Base-by-base conservation (phyloP, 345 rosid genomes). In the Eucalyptus curtisii region DNA sequence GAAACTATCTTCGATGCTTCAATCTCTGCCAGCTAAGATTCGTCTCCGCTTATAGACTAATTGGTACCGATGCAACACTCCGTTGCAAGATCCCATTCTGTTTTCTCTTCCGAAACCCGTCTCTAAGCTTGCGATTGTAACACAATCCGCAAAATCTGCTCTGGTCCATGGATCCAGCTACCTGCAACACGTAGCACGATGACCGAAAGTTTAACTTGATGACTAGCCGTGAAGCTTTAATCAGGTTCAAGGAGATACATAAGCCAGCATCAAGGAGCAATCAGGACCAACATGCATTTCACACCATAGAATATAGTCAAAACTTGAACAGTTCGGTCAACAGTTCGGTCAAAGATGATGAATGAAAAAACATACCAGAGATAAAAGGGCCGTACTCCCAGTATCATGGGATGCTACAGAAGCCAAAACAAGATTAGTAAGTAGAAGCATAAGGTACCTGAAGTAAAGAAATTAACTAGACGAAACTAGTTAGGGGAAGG, bases 21-120 rank as follows among this genome's bases (percentile, higher is more conserved):
- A 89, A 79, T 55, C 87, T 87, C 89, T 13, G 79, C 71, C 47
- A 45, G 88, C 88, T 68, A 90, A 71, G 55, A 90, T 71, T 82
- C 92, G 68, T 71, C 91, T 88, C 59, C 89, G 89, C 90, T 90
- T 91, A 71, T 88, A 91, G 13, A 90, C 89, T 19, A 64, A 66
- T 45, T 45, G 87, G 80, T 61, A 90, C 31, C 49, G 47, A 17
- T 85, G 40, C 44, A 49, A 52, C 47, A 31, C 81, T 33, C 49
- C 86, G 16, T 53, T 42, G 87, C 87, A 85, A 81, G 52, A 33
- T 48, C 87, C 61, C 50, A 87, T 42, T 57, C 45, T 47, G 66
- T 87, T 87, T 50, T 91, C 90, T 42, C 82, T 87, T 16, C 88
- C 90, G 24, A 55, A 66, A 42, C 53, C 49, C 47, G 61, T 49